Evolutionary conservation across 805 yeast genomes (phyloP).

Genomic region (Candida morakotiae): DNA sequence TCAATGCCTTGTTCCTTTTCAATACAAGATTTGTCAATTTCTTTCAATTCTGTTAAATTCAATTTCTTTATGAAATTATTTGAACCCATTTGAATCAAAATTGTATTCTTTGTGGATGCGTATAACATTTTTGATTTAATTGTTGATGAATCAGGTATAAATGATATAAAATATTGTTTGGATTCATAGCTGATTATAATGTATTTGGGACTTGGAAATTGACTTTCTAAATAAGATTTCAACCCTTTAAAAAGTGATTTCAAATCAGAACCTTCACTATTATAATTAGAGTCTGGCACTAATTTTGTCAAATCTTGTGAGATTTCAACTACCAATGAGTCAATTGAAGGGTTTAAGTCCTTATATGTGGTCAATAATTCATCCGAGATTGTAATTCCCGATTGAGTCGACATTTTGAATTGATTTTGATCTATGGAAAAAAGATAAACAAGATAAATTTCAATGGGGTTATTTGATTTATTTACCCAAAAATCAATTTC

Average conservation of each 20-base stretch:
- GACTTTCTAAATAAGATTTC: conserved; percentile 16
- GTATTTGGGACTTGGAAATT: conserved; percentile 35
- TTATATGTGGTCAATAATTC: conserved; percentile 28
- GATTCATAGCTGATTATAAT: conserved; percentile 25
- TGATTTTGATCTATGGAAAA: background rate
- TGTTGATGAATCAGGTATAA: conserved; percentile 81
- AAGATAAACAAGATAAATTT: too few species aligned
- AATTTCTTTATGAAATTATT: conserved; percentile 44
- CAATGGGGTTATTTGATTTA: too few species aligned
- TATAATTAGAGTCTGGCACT: conserved; percentile 22
- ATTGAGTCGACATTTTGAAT: conserved; percentile 37
- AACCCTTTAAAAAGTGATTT: conserved; percentile 17
- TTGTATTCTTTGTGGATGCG: conserved; percentile 81
- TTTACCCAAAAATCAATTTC: too few species aligned
- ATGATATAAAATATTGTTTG: conserved; percentile 58
- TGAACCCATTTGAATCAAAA: conserved; percentile 71
- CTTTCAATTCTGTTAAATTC: conserved; percentile 55
- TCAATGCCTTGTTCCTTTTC: conserved; percentile 35
- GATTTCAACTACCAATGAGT: conserved; percentile 28
- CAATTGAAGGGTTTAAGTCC: conserved; percentile 10
- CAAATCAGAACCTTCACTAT: conserved; percentile 9
- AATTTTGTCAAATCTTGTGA: conserved; percentile 30
- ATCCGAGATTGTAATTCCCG: conserved; percentile 36
- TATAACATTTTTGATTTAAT: conserved; percentile 88
- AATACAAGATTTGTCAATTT: conserved; percentile 43